Percentiles rank a stretch among this genome's conserved stretches.
These are phyloP conservation scores for Clitocybe nebularis DNA, from an alignment of 1,284 basidiomycete genomes.

Conservation along the genomic window DNA sequence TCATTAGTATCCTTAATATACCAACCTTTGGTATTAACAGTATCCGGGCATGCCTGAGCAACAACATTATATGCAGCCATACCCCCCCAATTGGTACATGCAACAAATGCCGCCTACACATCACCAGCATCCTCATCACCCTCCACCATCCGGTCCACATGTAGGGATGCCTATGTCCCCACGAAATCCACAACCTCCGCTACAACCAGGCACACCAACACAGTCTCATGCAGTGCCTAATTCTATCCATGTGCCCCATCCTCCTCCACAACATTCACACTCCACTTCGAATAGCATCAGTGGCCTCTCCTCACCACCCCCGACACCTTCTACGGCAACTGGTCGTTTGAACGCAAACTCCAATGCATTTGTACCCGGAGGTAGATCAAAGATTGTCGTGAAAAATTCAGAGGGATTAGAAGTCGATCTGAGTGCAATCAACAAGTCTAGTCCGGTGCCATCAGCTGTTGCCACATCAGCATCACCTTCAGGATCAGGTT, in stretches of 20 bases:
- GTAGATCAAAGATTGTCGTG: slow-evolving; percentile 41
- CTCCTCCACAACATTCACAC: slow-evolving; percentile 46
- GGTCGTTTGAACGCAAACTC: slow-evolving; percentile 58
- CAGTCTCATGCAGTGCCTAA: slow-evolving; percentile 49
- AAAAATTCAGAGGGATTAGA: slow-evolving; percentile 59
- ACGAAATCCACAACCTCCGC: slow-evolving; percentile 49
- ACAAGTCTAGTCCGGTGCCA: slow-evolving; percentile 38
- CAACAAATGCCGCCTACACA: slow-evolving; percentile 29
- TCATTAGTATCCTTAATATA: slow-evolving; percentile 3
- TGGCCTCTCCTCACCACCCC: slow-evolving; percentile 60
- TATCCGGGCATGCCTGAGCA: slow-evolving; percentile 24
- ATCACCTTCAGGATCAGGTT: slow-evolving; percentile 29
- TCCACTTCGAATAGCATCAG: slow-evolving; percentile 43
- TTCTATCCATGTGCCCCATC: slow-evolving; percentile 45
- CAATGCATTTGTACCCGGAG: slow-evolving; percentile 56
- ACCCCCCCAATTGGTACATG: slow-evolving; percentile 23
- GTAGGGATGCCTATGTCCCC: slow-evolving; percentile 55
- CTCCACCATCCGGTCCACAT: slow-evolving; percentile 35
- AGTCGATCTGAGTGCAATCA: slow-evolving; percentile 50
- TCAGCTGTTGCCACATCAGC: slow-evolving; percentile 36
- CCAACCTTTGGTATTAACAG: slow-evolving; percentile 10
- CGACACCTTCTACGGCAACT: slow-evolving; percentile 52
- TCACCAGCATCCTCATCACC: slow-evolving; percentile 29
- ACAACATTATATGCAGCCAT: slow-evolving; percentile 24
- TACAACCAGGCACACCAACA: slow-evolving; percentile 67